Evolutionary conservation across 2,329 filamentous ascomycete genomes (phyloP).

Genomic region (Beauveria sp.): DNA sequence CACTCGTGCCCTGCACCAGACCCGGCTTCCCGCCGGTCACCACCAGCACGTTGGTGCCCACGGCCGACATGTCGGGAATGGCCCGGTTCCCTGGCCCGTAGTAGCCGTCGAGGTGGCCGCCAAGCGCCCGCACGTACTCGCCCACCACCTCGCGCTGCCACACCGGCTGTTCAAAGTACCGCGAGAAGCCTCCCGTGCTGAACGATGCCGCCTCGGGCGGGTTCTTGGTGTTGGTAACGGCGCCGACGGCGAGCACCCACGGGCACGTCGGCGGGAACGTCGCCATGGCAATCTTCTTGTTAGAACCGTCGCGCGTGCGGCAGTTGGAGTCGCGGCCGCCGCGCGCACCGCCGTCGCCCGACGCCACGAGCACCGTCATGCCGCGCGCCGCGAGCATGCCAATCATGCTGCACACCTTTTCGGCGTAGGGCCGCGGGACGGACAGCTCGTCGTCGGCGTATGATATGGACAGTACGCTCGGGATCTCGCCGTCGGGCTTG

Average conservation of each 20-base stretch:
- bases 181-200: constrained; percentile 45
- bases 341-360: constrained; percentile 43
- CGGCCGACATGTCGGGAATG: constrained; percentile 43
- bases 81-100: constrained; percentile 40
- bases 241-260: constrained; percentile 60
- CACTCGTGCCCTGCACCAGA: constrained; percentile 37
- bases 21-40: constrained; percentile 21
- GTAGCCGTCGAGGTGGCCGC: constrained; percentile 33
- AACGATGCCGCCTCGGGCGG: constrained; percentile 36
- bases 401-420: constrained; percentile 44
- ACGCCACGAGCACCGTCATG: constrained; percentile 41
- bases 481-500: constrained; percentile 36
- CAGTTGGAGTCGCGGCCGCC: constrained; percentile 43
- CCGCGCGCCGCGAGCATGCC: constrained; percentile 46
- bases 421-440: constrained; percentile 44
- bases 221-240: constrained; percentile 33
- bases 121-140: constrained; percentile 33
- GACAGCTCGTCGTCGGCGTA: constrained; percentile 53
- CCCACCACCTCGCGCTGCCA: constrained; percentile 38
- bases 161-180: constrained; percentile 36
- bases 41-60: constrained; percentile 50
- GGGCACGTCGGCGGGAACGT: constrained; percentile 61
- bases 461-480: constrained; percentile 49
- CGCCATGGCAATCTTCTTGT: constrained; percentile 47
- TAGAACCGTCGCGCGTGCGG: constrained; percentile 49